These are phyloP conservation scores for Blastomyces gilchristii DNA, from an alignment of 2,329 filamentous ascomycete genomes.

Conservation along the genomic window DNA sequence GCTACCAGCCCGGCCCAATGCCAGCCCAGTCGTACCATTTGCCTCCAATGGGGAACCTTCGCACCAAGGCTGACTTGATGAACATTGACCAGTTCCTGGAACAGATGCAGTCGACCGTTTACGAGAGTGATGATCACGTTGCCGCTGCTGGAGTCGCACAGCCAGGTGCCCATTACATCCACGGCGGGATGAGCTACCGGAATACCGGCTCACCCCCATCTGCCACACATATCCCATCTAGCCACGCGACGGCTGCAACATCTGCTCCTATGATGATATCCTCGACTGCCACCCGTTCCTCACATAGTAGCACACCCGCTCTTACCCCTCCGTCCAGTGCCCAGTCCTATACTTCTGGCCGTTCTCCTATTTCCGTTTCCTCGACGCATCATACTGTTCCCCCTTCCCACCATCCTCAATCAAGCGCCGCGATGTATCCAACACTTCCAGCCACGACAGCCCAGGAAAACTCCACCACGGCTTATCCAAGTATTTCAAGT, in stretches of 20 bases:
- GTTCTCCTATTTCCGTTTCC: slow-evolving; percentile 49
- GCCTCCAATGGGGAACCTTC: slow-evolving; percentile 73
- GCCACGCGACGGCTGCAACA: slow-evolving; percentile 32
- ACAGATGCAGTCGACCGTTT: slow-evolving; percentile 91
- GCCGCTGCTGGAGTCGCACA: slow-evolving; percentile 69
- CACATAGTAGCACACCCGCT: slow-evolving; percentile 47
- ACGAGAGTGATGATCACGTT: slow-evolving; percentile 78
- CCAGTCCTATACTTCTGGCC: slow-evolving; percentile 52
- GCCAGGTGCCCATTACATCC: slow-evolving; percentile 57
- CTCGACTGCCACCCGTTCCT: slow-evolving; percentile 34
- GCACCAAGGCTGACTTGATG: slow-evolving; percentile 86
- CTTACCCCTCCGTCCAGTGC: slow-evolving; percentile 54
- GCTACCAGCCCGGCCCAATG: slow-evolving; percentile 48
- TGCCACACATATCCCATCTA: slow-evolving; percentile 30
- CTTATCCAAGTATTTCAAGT: slow-evolving; percentile 42
- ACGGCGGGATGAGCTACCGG: slow-evolving; percentile 42
- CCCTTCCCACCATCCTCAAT: slow-evolving; percentile 34
- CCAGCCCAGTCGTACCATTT: slow-evolving; percentile 73
- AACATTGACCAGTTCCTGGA: slow-evolving; percentile 92
- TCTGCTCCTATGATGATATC: slow-evolving; percentile 33
- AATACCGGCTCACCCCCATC: slow-evolving; percentile 47
- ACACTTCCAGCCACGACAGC: slow-evolving; percentile 50
- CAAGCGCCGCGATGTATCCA: slow-evolving; percentile 50
- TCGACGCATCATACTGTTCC: slow-evolving; percentile 40
- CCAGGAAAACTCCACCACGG: slow-evolving; percentile 44